A percentile compares a stretch with the other conserved stretches of the same genome.
Conservation (phyloP, 371 early-diverging fungal genomes). For the Mucor mucedo region DNA sequence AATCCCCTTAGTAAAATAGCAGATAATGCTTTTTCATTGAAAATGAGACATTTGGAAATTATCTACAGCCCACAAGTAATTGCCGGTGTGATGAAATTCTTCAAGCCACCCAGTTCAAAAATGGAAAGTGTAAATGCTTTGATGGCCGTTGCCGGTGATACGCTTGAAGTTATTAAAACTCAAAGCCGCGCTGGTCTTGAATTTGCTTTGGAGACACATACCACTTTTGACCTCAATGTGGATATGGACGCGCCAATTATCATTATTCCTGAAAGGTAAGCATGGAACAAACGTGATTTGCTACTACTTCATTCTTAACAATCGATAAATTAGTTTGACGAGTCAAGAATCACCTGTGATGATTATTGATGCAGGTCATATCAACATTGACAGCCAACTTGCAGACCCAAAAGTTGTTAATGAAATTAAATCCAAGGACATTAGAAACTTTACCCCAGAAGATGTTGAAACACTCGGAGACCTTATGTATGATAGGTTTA, state of each 20-base stretch:
- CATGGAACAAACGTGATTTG: neutral
- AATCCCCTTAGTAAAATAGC: constrained; percentile 76
- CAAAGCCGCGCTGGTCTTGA: constrained; percentile 82
- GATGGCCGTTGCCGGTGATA: constrained; percentile 74
- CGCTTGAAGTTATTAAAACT: constrained; percentile 72
- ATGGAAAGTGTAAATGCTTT: constrained; percentile 61
- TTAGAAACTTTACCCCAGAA: constrained; percentile 49
- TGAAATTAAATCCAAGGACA: constrained; percentile 61
- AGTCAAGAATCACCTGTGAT: constrained; percentile 59
- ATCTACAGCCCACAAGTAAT: constrained; percentile 77
- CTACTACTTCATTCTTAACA: neutral
- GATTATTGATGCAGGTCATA: constrained; percentile 83
- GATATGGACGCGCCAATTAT: constrained; percentile 89
- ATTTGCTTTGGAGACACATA: constrained; percentile 79
- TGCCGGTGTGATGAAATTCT: constrained; percentile 68
- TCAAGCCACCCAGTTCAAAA: constrained; percentile 71
- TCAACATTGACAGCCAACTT: constrained; percentile 74
- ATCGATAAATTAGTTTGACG: constrained; percentile 15
- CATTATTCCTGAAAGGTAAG: constrained; percentile 77
- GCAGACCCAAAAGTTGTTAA: constrained; percentile 64
- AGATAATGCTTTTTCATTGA: constrained; percentile 72
- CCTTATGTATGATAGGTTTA: constrained; percentile 85
- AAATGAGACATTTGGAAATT: constrained; percentile 82
- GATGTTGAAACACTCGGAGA: constrained; percentile 65
- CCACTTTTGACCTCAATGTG: constrained; percentile 75